Evolutionary conservation across 176 grass and related monocot genomes (phyloP).

Genomic region (Zea mays): DNA sequence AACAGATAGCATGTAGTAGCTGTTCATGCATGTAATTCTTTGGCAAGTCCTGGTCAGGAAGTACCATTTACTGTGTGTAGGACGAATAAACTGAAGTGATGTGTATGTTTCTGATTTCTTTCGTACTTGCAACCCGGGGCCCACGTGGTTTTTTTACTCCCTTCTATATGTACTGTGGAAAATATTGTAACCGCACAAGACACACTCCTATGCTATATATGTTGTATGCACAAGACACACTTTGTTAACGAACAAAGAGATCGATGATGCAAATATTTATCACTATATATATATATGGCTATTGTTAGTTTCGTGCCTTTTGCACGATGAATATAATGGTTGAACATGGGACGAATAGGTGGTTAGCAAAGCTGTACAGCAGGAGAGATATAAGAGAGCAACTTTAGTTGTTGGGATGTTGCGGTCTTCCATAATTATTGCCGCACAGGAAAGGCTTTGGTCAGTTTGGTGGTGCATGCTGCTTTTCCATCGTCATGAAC

Average conservation of each 20-base stretch:
- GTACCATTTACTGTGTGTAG: slow-evolving; percentile 10
- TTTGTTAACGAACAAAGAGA: too few species aligned
- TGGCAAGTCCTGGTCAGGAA: background rate
- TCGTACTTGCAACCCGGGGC: background rate
- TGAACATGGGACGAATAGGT: slow-evolving; percentile 14
- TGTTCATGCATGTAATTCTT: slow-evolving; percentile 23
- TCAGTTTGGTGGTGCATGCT: background rate
- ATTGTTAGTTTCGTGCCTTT: background rate
- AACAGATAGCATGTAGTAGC: slow-evolving; percentile 3
- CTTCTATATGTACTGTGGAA: background rate
- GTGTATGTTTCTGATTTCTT: background rate
- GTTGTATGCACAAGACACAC: too few species aligned
- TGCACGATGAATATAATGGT: background rate
- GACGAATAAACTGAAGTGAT: background rate
- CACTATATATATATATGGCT: too few species aligned
- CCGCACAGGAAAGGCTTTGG: slow-evolving; percentile 3
- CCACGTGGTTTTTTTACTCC: background rate
- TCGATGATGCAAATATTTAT: too few species aligned
- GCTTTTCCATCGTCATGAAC: background rate
- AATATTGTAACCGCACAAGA: background rate
- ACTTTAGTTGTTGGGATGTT: slow-evolving; percentile 41
- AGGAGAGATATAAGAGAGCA: background rate
- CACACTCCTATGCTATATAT: background rate
- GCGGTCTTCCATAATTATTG: slow-evolving; percentile 31
- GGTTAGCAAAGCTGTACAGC: slow-evolving; percentile 11